Percentiles rank a stretch among this genome's conserved stretches.
Conservation (phyloP, 2,329 filamentous ascomycete species). For the Botrytis fragariae region DNA sequence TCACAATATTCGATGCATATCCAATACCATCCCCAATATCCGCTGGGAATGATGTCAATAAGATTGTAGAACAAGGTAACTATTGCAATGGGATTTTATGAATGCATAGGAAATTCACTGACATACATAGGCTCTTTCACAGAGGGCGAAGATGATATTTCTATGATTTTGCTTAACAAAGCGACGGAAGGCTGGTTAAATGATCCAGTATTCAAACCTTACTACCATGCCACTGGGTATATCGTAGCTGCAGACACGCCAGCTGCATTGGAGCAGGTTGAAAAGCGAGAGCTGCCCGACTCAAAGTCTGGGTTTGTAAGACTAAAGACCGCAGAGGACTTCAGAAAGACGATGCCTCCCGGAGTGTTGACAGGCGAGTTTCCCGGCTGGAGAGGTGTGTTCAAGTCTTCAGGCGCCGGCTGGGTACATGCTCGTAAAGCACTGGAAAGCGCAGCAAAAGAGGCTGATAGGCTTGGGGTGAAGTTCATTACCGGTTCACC, state of each 20-base stretch:
- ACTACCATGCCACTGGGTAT: conserved; percentile 48
- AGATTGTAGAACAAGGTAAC: conserved; percentile 47
- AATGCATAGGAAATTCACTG: background rate
- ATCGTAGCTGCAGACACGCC: conserved; percentile 45
- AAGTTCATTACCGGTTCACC: conserved; percentile 44
- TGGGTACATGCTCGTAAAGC: conserved; percentile 54
- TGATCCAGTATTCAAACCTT: conserved; percentile 44
- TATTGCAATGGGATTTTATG: background rate
- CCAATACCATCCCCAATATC: conserved; percentile 45
- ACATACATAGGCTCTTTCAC: conserved; percentile 33
- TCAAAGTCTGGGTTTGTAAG: conserved; percentile 37
- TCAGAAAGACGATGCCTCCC: conserved; percentile 50
- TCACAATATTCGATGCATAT: conserved; percentile 51
- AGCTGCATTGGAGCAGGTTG: conserved; percentile 41
- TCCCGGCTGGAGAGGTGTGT: conserved; percentile 50
- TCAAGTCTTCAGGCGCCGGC: conserved; percentile 46
- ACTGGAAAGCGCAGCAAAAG: conserved; percentile 45
- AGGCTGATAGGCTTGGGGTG: conserved; percentile 48
- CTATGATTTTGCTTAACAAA: conserved; percentile 39
- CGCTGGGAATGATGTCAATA: conserved; percentile 59
- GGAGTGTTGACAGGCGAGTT: conserved; percentile 51
- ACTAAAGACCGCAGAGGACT: conserved; percentile 46
- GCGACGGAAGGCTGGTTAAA: conserved; percentile 44
- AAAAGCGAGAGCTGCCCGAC: conserved; percentile 39
- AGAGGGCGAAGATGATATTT: conserved; percentile 30